phyloP scores from a whole-genome alignment of 2,329 filamentous ascomycete genomes.

The Ceratocystis alfenasii region DNA sequence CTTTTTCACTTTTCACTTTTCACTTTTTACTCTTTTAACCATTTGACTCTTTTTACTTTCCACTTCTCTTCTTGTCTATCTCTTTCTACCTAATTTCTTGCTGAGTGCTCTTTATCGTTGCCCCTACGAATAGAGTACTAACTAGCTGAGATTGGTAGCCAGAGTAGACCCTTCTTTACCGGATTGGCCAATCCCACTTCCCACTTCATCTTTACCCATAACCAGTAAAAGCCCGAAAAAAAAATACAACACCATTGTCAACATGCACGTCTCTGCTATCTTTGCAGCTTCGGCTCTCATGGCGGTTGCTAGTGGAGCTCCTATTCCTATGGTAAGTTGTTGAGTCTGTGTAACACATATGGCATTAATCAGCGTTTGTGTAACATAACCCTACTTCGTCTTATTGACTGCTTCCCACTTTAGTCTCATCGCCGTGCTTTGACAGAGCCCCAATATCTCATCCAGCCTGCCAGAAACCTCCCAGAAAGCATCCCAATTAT shows the following conservation, averaged over 20 bases:
- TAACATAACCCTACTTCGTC: neutral
- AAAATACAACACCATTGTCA: slow-evolving; percentile 1
- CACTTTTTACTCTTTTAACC: neutral
- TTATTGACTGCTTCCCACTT: neutral
- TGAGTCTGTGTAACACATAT: neutral
- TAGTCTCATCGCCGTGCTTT: neutral
- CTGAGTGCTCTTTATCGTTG: neutral
- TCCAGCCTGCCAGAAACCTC: neutral
- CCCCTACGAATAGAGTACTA: neutral
- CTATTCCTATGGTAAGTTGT: slow-evolving; percentile 13
- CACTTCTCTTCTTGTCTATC: neutral
- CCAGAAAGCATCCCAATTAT: neutral
- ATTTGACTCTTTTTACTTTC: neutral
- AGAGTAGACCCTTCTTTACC: slow-evolving; percentile 6
- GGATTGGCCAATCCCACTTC: slow-evolving; percentile 17
- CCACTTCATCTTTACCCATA: neutral
- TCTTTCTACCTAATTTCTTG: neutral
- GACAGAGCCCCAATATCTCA: neutral
- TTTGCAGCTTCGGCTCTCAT: slow-evolving; percentile 18
- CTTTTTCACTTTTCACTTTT: slow-evolving; percentile 2
- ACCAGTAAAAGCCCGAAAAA: neutral
- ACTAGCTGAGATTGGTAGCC: neutral
- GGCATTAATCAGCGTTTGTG: neutral
- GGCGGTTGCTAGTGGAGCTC: slow-evolving; percentile 8
- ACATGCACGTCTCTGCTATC: slow-evolving; percentile 19